Base-by-base conservation (phyloP, 495 filamentous ascomycete genomes). In the Xylaria palmicola region DNA sequence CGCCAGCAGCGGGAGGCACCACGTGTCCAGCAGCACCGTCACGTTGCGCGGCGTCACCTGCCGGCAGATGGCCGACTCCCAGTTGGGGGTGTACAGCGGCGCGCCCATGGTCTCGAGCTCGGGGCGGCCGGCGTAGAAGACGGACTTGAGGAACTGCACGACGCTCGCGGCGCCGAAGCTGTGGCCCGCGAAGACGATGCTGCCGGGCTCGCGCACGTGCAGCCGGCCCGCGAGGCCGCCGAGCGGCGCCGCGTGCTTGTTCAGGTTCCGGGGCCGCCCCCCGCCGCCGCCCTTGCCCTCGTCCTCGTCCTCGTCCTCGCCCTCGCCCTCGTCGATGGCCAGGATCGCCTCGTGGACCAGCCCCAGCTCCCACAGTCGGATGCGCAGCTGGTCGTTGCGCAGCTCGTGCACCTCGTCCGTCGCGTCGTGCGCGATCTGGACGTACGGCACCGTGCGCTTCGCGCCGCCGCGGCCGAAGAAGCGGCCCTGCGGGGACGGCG, bases 121-220 rank as follows among this genome's bases (percentile, higher is more conserved):
- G 4, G 68, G 72, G 20, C 69, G 73, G 19, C 66, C 68, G 58
- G 74, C 76, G 68, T 89, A 90, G 74, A 84, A 90, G 36, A 86
- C 80, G 32, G 79, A 86, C 68, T 93, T 93, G 62, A 90, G 69
- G 47, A 93, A 80, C 65, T 92, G 90, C 4, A 88, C 79, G 29
- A 84, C 76, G 20, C 86, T 90, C 0, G 88, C 78, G 20, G 86
- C 86, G 45, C 90, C 90, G 65, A 93, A 93, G 15, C 85, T 88
- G 72, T 93, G 90, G 7, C 90, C 90, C 1, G 79, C 80, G 71
- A 86, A 91, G 44, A 83, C 82, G 1, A 92, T 80, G n/a, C 75
- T 77, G 6, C 90, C 90, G 0, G 90, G 88, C n/a, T 77, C 74
- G 52, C 83, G 81, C 6, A 93, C 78, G 62, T 90, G 82, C 27